Conservation (phyloP, 139 green algal species). For the Chlorella sp. region DNA sequence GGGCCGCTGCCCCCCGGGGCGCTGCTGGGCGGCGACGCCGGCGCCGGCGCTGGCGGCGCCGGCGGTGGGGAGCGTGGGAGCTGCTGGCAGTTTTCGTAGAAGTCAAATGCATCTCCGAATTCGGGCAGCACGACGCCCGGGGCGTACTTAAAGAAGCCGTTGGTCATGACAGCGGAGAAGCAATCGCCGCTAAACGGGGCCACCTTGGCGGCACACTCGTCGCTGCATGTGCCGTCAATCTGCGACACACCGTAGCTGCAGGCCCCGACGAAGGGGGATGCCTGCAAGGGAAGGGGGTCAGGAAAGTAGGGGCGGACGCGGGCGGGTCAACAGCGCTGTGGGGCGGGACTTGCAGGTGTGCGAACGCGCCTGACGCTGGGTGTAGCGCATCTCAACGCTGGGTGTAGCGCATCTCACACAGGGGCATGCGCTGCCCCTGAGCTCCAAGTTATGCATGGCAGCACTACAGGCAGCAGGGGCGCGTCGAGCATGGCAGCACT, state of each 20-base stretch:
- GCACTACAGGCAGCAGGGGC: no score
- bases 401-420: neutral
- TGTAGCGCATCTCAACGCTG: no score
- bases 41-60: no score
- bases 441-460: no score
- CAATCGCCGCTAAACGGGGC: neutral
- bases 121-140: neutral
- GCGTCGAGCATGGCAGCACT: no score
- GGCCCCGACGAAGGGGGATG: neutral
- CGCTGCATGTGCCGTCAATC: neutral
- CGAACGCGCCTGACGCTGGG: neutral
- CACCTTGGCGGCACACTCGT: neutral
- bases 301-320: neutral
- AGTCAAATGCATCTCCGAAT: neutral
- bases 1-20: no score
- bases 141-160: neutral
- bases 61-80: neutral
- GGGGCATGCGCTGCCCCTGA: neutral
- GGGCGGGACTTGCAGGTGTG: neutral
- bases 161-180: neutral
- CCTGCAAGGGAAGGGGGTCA: neutral
- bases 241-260: neutral
- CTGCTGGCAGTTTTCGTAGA: neutral
- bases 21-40: neutral
- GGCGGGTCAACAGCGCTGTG: neutral